phyloP scores from a whole-genome alignment of 768 basidiomycete species.

The Podaxis sp. region DNA sequence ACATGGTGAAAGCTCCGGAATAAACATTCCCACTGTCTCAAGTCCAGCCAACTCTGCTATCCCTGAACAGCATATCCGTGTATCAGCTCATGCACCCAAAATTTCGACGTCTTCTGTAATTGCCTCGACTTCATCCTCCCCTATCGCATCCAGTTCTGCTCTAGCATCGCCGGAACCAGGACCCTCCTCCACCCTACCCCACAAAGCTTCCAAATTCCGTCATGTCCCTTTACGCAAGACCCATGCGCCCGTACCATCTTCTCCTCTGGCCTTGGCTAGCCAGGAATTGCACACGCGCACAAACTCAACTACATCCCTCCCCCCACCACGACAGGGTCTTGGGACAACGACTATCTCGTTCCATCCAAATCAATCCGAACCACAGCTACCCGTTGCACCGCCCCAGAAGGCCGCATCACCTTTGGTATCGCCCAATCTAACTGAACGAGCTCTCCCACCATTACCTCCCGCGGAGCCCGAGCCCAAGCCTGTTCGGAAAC shows the following conservation, averaged over 20 bases:
- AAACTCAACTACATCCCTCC: constrained; percentile 26
- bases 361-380: constrained; percentile 8
- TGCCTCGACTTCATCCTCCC: constrained; percentile 7
- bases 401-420: background rate
- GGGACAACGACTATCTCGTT: background rate
- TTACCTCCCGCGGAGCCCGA: background rate
- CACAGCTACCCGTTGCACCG: background rate
- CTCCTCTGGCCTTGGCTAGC: constrained; percentile 30
- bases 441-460: constrained; percentile 13
- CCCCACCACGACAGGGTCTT: constrained; percentile 15
- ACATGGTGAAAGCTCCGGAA: background rate
- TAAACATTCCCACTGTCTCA: background rate
- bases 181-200: constrained; percentile 25
- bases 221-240: constrained; percentile 37
- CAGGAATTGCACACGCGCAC: constrained; percentile 23
- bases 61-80: background rate
- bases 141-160: constrained; percentile 1
- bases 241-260: constrained; percentile 32
- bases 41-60: background rate
- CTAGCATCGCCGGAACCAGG: background rate
- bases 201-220: constrained; percentile 43
- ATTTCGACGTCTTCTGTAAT: background rate
- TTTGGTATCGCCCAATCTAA: constrained; percentile 3
- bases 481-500: background rate
- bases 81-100: background rate